Conservation (phyloP, 768 basidiomycete species). For the Serendipita sp. region DNA sequence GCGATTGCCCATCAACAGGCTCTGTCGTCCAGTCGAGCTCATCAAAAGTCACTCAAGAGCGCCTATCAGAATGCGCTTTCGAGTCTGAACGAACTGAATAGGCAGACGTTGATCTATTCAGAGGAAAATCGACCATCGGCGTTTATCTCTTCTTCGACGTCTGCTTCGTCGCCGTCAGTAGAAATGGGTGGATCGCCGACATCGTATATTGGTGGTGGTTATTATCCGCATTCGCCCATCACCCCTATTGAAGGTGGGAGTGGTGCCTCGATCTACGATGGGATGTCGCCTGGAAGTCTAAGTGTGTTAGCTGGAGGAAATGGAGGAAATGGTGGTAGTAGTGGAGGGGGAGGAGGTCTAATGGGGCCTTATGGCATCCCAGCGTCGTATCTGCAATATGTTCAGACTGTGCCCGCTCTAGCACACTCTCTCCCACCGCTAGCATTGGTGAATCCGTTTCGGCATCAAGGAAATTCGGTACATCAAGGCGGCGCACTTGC, state of each 20-base stretch:
- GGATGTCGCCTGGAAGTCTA: background rate
- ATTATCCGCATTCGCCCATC: background rate
- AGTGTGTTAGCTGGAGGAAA: too few species aligned
- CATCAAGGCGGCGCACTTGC: background rate
- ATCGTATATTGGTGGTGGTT: background rate
- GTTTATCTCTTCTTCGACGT: background rate
- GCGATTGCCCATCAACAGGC: too few species aligned
- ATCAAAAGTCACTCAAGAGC: background rate
- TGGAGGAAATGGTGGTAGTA: background rate
- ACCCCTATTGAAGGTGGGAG: background rate
- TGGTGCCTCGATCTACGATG: background rate
- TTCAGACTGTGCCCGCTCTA: background rate
- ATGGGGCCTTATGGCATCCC: background rate
- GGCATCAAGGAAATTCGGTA: background rate
- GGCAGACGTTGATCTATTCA: background rate
- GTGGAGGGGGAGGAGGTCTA: background rate
- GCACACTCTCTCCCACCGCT: background rate
- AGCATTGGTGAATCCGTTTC: background rate
- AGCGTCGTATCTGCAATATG: background rate
- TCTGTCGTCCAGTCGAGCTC: background rate
- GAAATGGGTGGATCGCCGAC: background rate
- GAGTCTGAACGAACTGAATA: background rate
- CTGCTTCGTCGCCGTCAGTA: too few species aligned
- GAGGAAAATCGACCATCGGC: background rate
- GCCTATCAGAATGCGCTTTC: background rate